Percentiles rank a stretch among this genome's conserved stretches.
Conservation (phyloP, 345 rosid genomes). For the Turritis glabra region DNA sequence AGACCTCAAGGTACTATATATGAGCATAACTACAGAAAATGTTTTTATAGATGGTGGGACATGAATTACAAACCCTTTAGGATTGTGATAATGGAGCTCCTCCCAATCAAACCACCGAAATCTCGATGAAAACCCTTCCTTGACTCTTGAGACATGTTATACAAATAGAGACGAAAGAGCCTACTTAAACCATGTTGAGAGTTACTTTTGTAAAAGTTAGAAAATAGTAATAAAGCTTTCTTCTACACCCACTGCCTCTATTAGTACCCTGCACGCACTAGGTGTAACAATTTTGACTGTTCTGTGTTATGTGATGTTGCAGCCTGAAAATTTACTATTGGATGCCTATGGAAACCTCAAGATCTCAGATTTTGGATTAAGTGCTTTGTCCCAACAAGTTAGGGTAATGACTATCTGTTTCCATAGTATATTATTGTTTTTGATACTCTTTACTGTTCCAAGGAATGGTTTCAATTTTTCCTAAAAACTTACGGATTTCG, state of each 20-base stretch:
- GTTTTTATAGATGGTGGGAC: background rate
- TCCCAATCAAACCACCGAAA: background rate
- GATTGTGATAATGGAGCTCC: background rate
- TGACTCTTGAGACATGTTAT: background rate
- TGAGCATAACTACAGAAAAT: background rate
- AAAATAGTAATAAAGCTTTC: background rate
- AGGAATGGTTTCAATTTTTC: background rate
- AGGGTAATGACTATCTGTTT: conserved; percentile 54
- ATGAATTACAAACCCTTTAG: background rate
- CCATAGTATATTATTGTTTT: background rate
- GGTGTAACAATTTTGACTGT: background rate
- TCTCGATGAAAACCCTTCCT: background rate
- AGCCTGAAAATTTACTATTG: conserved; percentile 92
- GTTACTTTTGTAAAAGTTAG: background rate
- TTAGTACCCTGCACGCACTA: background rate
- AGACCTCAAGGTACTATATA: conserved; percentile 73
- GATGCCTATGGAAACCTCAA: conserved; percentile 88
- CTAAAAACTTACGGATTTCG: background rate
- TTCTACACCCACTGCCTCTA: background rate
- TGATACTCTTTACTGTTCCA: background rate
- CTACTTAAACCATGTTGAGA: background rate
- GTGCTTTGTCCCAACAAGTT: conserved; percentile 95
- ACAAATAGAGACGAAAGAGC: background rate
- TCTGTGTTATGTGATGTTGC: conserved; percentile 34
- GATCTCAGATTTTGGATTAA: conserved; percentile 96